These are phyloP conservation scores for Ophiostoma quercus DNA, from an alignment of 2,329 filamentous ascomycete genomes.

Conservation along the genomic window DNA sequence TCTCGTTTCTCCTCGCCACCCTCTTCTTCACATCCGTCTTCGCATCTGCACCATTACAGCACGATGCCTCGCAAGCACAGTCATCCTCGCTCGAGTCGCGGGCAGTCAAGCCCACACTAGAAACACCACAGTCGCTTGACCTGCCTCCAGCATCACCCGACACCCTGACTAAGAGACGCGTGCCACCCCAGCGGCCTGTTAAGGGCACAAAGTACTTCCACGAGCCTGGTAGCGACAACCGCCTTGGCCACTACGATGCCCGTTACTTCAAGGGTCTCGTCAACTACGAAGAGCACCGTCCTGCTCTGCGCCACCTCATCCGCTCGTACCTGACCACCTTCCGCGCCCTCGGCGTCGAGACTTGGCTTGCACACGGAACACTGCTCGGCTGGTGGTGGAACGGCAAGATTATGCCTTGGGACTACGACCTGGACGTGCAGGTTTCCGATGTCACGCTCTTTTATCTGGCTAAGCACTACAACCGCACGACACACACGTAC, in stretches of 20 bases:
- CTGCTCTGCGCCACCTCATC: conserved; percentile 63
- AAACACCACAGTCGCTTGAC: conserved; percentile 14
- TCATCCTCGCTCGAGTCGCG: not conserved
- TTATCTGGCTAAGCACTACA: conserved; percentile 60
- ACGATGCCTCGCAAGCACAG: not conserved
- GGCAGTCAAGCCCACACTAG: not conserved
- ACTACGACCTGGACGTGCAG: conserved; percentile 79
- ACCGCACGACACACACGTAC: conserved; percentile 62
- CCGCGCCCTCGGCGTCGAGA: conserved; percentile 61
- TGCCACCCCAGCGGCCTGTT: conserved; percentile 4
- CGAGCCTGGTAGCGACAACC: conserved; percentile 56
- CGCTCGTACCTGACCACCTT: conserved; percentile 68
- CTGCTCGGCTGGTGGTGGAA: conserved; percentile 90
- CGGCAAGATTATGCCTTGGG: conserved; percentile 70
- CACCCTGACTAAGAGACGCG: conserved; percentile 18
- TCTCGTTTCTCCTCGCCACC: conserved; percentile 19
- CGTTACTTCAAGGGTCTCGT: conserved; percentile 63
- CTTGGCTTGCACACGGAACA: conserved; percentile 82
- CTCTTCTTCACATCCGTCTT: conserved; percentile 12
- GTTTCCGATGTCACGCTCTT: conserved; percentile 62
- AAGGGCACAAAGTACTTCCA: conserved; percentile 55
- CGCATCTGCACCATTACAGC: not conserved
- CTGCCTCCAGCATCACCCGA: conserved; percentile 15
- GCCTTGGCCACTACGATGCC: conserved; percentile 66
- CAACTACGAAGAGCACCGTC: conserved; percentile 60